Percentiles rank a stretch among this genome's conserved stretches.
phyloP scores from a whole-genome alignment of 306 rosid genomes.

The Medicago ruthenica region DNA sequence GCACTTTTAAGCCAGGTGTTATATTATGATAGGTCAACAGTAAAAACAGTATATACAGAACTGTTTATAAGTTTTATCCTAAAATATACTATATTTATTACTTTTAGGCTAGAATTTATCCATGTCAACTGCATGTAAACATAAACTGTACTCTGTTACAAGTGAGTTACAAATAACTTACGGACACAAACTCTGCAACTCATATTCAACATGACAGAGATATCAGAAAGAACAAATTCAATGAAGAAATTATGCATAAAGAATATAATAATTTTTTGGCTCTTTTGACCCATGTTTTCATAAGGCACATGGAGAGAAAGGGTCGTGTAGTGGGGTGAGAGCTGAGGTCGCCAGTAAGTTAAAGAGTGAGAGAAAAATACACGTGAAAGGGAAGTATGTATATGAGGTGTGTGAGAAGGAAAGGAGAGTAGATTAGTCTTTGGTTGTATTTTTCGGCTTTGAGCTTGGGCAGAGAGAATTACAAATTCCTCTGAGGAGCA shows the following conservation, averaged over 20 bases:
- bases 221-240: not conserved
- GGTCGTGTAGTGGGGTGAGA: not conserved
- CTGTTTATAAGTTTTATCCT: no score
- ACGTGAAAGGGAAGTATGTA: not conserved
- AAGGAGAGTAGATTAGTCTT: not conserved
- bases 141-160: not conserved
- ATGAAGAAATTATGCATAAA: slow-evolving; percentile 12
- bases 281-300: slow-evolving; percentile 4
- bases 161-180: slow-evolving; percentile 2
- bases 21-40: no score
- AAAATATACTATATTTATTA: not conserved
- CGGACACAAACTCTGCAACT: slow-evolving; percentile 19
- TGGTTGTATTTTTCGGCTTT: not conserved
- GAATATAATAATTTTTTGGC: not conserved
- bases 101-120: not conserved
- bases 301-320: not conserved
- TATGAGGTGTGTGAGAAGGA: not conserved
- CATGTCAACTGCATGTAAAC: not conserved
- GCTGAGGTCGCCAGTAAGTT: not conserved
- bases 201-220: not conserved
- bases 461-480: not conserved
- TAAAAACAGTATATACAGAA: no score
- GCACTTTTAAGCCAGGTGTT: no score
- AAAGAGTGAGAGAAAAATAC: not conserved
- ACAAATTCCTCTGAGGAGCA: not conserved